These are phyloP conservation scores for Mytilinidion resinicola DNA, from an alignment of 495 filamentous ascomycete genomes.

Conservation along the genomic window DNA sequence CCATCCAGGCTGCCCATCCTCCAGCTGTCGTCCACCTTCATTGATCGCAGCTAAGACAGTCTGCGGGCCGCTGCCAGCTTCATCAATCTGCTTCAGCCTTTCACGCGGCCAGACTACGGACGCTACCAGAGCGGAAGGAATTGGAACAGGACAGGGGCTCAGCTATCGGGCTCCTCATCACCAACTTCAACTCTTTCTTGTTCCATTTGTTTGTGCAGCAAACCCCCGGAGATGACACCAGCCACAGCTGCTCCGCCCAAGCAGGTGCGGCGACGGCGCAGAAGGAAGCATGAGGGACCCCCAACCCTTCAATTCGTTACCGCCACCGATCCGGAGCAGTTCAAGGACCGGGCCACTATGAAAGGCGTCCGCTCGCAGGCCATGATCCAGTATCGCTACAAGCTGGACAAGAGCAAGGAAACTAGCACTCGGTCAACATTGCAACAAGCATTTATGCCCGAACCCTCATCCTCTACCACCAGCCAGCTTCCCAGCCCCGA, in stretches of 20 bases:
- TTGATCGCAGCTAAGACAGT: no score
- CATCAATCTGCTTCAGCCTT: no score
- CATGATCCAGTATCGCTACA: constrained; percentile 26
- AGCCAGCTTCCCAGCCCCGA: not conserved
- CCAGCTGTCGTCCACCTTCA: no score
- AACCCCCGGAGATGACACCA: not conserved
- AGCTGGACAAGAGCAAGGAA: constrained; percentile 12
- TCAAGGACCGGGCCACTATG: constrained; percentile 20
- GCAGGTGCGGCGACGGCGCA: not conserved
- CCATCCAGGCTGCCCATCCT: no score
- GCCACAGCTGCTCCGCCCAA: not conserved
- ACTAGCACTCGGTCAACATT: not conserved
- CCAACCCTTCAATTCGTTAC: constrained; percentile 21
- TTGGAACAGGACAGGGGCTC: not conserved
- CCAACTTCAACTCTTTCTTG: not conserved
- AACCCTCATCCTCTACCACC: not conserved
- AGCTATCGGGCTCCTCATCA: not conserved
- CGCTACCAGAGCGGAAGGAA: no score
- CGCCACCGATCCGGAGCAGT: constrained; percentile 24
- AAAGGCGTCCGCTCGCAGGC: constrained; percentile 25
- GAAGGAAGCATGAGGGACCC: not conserved
- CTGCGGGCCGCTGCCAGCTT: no score
- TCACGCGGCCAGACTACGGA: no score
- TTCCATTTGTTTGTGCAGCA: not conserved
- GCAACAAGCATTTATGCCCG: not conserved